A percentile compares a stretch with the other conserved stretches of the same genome.
phyloP scores from a whole-genome alignment of 2,329 filamentous ascomycete species.

The Cordyceps cicadae region DNA sequence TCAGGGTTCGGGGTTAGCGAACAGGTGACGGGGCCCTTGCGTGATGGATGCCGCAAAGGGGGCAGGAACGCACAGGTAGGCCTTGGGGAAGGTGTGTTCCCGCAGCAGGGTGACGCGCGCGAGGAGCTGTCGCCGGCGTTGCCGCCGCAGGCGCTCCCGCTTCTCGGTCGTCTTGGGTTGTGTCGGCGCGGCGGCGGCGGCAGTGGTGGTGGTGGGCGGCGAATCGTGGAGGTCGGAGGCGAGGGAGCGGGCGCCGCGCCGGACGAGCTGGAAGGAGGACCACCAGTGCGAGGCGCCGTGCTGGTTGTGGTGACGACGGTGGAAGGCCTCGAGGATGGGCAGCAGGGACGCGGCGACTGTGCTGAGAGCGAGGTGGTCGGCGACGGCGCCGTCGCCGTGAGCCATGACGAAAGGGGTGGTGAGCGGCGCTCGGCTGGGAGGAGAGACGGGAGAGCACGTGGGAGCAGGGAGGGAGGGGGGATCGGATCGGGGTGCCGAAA shows the following conservation, averaged over 20 bases:
- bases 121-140: not conserved
- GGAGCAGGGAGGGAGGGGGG: no score
- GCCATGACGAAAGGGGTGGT: not conserved
- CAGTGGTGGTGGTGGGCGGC: not conserved
- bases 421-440: not conserved
- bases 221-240: slow-evolving; percentile 22
- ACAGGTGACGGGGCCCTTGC: no score
- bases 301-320: slow-evolving; percentile 85
- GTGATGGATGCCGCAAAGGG: no score
- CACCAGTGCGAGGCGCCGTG: slow-evolving; percentile 79
- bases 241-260: slow-evolving; percentile 55
- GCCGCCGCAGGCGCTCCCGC: not conserved
- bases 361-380: not conserved
- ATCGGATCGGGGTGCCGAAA: no score
- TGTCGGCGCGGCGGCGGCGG: slow-evolving; percentile 9
- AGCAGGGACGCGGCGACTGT: slow-evolving; percentile 29
- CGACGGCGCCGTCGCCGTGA: not conserved
- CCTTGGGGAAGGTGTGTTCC: slow-evolving; percentile 15
- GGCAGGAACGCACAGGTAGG: not conserved
- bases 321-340: slow-evolving; percentile 60
- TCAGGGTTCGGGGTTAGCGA: not conserved
- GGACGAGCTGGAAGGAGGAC: slow-evolving; percentile 60
- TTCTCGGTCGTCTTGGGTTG: not conserved
- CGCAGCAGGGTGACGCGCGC: not conserved
- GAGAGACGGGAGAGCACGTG: no score